phyloP scores from a whole-genome alignment of 345 rosid genomes.

The Gossypium arboreum region DNA sequence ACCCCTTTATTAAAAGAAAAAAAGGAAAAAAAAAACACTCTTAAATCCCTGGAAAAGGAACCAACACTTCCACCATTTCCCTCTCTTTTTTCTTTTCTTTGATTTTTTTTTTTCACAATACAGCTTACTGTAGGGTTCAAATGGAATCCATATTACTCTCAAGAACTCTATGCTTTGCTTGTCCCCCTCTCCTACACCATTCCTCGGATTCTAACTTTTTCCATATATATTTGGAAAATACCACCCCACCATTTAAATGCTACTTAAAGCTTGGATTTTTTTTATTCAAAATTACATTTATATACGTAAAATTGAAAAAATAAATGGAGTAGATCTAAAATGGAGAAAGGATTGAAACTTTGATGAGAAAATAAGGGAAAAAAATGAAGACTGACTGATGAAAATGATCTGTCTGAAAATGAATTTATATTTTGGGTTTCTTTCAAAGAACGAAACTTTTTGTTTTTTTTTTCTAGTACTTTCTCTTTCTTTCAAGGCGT shows the following conservation, averaged over 20 bases:
- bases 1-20: slow-evolving; percentile 20
- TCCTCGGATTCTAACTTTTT: slow-evolving; percentile 52
- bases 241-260: not conserved
- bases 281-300: slow-evolving; percentile 5
- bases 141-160: slow-evolving; percentile 33
- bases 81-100: slow-evolving; percentile 7
- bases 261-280: not conserved
- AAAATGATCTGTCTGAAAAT: not conserved
- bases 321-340: slow-evolving; percentile 21
- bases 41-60: slow-evolving; percentile 20
- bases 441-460: slow-evolving; percentile 11
- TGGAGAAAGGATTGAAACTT: slow-evolving; percentile 8
- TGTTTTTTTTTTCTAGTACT: not conserved
- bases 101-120: slow-evolving; percentile 5
- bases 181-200: slow-evolving; percentile 3
- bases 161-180: slow-evolving; percentile 17
- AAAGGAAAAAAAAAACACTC: slow-evolving; percentile 4
- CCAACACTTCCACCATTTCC: slow-evolving; percentile 20
- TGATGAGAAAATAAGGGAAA: not conserved
- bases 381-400: not conserved
- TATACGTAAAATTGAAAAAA: slow-evolving; percentile 1
- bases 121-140: slow-evolving; percentile 43
- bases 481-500: not conserved
- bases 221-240: not conserved
- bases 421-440: slow-evolving; percentile 1